Evolutionary conservation across 2,329 filamentous ascomycete genomes (phyloP).

Genomic region (Aspergillus aculeatinus): DNA sequence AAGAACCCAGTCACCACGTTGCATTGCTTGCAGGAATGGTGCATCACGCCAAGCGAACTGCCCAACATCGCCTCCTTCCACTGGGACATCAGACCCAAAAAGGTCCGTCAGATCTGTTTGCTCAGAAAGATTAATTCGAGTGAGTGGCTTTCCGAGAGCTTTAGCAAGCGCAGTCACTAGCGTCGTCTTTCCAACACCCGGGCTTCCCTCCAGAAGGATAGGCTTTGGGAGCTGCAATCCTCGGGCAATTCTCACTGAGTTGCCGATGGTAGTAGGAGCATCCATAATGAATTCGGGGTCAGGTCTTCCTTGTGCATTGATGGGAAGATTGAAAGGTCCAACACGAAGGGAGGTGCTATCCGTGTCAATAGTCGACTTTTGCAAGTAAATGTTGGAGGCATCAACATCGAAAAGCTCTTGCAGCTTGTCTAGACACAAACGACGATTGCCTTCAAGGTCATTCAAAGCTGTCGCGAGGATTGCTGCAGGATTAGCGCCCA

Average conservation of each 20-base stretch:
- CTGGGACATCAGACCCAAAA: conserved; percentile 92
- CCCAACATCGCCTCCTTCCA: conserved; percentile 87
- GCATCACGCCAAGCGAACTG: conserved; percentile 95
- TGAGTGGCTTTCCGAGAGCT: conserved; percentile 76
- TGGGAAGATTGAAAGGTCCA: conserved; percentile 70
- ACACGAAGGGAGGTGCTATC: conserved; percentile 60
- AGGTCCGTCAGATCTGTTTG: conserved; percentile 97
- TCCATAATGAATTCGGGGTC: conserved; percentile 73
- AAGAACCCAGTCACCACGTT: conserved; percentile 92
- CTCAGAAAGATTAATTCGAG: conserved; percentile 94
- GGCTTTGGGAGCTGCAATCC: conserved; percentile 87
- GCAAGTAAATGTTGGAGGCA: conserved; percentile 64
- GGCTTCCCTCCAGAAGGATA: conserved; percentile 90
- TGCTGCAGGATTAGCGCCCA: conserved; percentile 92
- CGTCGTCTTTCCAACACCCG: conserved; percentile 97
- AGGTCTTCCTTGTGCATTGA: conserved; percentile 49
- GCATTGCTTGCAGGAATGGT: conserved; percentile 94
- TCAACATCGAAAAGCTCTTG: conserved; percentile 65
- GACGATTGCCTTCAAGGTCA: conserved; percentile 69
- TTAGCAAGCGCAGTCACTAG: conserved; percentile 81
- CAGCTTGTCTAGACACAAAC: conserved; percentile 70
- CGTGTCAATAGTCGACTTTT: conserved; percentile 59
- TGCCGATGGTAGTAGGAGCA: conserved; percentile 84
- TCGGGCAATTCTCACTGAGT: conserved; percentile 85
- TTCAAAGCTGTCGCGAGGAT: conserved; percentile 71